Evolutionary conservation across 2,329 filamentous ascomycete species (phyloP).

Genomic region (Aspergillus calidoustus): DNA sequence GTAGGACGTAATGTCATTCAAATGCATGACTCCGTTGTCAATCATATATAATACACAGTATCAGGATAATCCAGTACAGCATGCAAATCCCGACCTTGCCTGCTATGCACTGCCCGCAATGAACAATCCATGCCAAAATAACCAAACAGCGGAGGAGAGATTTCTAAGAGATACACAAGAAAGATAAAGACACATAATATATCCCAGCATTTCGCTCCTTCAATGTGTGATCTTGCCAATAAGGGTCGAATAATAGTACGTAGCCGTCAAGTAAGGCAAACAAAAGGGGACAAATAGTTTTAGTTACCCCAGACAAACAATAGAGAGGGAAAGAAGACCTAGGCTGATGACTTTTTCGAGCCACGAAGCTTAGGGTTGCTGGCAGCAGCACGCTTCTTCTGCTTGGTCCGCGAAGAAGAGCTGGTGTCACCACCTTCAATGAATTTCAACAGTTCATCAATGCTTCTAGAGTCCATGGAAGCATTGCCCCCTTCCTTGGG

Average conservation of each 20-base stretch:
- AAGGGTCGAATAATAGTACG: conserved; percentile 29
- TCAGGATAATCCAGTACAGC: conserved; percentile 27
- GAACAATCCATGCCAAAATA: conserved; percentile 29
- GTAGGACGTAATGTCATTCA: conserved; percentile 20
- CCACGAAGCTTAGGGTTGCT: conserved; percentile 51
- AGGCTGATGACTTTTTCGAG: conserved; percentile 45
- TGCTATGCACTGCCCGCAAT: conserved; percentile 37
- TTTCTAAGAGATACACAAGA: conserved; percentile 35
- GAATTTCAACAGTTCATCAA: conserved; percentile 91
- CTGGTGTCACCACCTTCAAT: conserved; percentile 73
- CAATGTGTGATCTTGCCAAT: conserved; percentile 32
- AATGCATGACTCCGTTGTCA: conserved; percentile 32
- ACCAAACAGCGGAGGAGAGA: conserved; percentile 38
- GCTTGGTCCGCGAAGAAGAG: conserved; percentile 45
- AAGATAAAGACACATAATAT: conserved; percentile 9
- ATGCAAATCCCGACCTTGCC: conserved; percentile 34
- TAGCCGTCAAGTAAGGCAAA: conserved; percentile 36
- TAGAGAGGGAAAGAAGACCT: conserved; percentile 21
- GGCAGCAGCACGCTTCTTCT: conserved; percentile 50
- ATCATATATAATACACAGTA: conserved; percentile 37
- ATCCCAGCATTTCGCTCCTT: conserved; percentile 36
- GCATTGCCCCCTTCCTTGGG: conserved; percentile 42
- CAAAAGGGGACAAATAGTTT: conserved; percentile 24
- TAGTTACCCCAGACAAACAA: conserved; percentile 11
- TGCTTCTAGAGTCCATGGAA: conserved; percentile 74